phyloP scores from a whole-genome alignment of 495 filamentous ascomycete species.

The Rhypophila decipiens region DNA sequence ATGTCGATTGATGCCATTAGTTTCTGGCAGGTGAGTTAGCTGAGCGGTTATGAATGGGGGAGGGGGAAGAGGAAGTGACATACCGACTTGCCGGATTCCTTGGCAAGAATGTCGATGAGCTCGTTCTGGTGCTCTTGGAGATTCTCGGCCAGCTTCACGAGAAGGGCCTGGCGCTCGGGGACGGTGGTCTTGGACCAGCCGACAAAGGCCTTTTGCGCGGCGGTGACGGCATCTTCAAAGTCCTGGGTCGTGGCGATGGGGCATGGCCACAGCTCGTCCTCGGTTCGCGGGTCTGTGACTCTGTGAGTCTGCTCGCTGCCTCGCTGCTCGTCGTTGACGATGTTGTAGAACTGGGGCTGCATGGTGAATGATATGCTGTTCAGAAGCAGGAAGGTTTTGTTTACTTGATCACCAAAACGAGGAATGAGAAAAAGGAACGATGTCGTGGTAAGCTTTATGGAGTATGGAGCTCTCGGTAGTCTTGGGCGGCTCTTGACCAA shows the following conservation, averaged over 20 bases:
- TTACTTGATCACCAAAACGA: too few relatives aligned
- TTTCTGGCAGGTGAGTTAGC: slow-evolving; percentile 3
- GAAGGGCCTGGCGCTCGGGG: slow-evolving; percentile 45
- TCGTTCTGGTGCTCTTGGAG: slow-evolving; percentile 29
- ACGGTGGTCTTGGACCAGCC: slow-evolving; percentile 36
- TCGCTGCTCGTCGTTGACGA: slow-evolving; percentile 40
- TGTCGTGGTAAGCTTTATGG: too few relatives aligned
- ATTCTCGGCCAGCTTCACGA: slow-evolving; percentile 44
- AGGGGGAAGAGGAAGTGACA: background rate
- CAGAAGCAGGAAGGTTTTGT: too few relatives aligned
- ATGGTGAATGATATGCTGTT: slow-evolving; percentile 14
- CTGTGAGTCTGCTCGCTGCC: slow-evolving; percentile 26
- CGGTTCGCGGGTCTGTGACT: slow-evolving; percentile 41
- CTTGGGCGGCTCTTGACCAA: too few relatives aligned
- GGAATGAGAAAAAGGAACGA: too few relatives aligned
- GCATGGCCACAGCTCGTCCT: slow-evolving; percentile 39
- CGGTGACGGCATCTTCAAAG: slow-evolving; percentile 45
- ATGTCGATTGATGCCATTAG: slow-evolving; percentile 24
- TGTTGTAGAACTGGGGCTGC: slow-evolving; percentile 36
- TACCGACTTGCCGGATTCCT: slow-evolving; percentile 39
- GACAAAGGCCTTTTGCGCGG: slow-evolving; percentile 38
- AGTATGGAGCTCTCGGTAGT: too few relatives aligned
- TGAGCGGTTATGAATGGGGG: background rate
- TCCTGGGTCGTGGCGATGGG: slow-evolving; percentile 38
- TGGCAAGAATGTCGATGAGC: slow-evolving; percentile 30